Conservation (phyloP, 345 rosid species). For the Citrus unshiu region DNA sequence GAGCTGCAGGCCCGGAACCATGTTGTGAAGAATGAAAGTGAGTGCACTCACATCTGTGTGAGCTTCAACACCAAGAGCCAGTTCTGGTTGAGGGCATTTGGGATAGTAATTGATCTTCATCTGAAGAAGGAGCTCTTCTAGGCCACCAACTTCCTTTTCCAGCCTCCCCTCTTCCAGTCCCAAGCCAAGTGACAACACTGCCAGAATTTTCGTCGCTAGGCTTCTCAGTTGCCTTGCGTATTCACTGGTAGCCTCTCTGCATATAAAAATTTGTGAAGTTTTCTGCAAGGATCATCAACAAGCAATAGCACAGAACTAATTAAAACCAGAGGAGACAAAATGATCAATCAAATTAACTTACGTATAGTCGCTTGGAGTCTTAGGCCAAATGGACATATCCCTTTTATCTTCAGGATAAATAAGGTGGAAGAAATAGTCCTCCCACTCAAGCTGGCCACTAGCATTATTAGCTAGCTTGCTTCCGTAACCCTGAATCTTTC, state of each 20-base stretch:
- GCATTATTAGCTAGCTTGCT: slow-evolving; percentile 94
- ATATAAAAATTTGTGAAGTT: not conserved
- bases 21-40: slow-evolving; percentile 97
- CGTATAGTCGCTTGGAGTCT: slow-evolving; percentile 69
- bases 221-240: slow-evolving; percentile 74
- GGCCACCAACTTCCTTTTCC: slow-evolving; percentile 86
- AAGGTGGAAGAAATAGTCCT: slow-evolving; percentile 91
- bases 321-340: not conserved
- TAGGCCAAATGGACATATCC: slow-evolving; percentile 85
- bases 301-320: not conserved
- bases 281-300: not conserved
- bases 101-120: slow-evolving; percentile 97
- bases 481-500: slow-evolving; percentile 91
- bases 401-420: slow-evolving; percentile 74
- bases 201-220: slow-evolving; percentile 58
- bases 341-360: slow-evolving; percentile 24
- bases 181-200: slow-evolving; percentile 60
- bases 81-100: slow-evolving; percentile 92
- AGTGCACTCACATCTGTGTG: slow-evolving; percentile 91
- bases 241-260: slow-evolving; percentile 71
- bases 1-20: slow-evolving; percentile 94
- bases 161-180: slow-evolving; percentile 84
- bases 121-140: slow-evolving; percentile 80
- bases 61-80: slow-evolving; percentile 96
- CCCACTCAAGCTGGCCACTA: slow-evolving; percentile 89